Base-by-base conservation (phyloP, 768 basidiomycete species). In the Suillus placidus region DNA sequence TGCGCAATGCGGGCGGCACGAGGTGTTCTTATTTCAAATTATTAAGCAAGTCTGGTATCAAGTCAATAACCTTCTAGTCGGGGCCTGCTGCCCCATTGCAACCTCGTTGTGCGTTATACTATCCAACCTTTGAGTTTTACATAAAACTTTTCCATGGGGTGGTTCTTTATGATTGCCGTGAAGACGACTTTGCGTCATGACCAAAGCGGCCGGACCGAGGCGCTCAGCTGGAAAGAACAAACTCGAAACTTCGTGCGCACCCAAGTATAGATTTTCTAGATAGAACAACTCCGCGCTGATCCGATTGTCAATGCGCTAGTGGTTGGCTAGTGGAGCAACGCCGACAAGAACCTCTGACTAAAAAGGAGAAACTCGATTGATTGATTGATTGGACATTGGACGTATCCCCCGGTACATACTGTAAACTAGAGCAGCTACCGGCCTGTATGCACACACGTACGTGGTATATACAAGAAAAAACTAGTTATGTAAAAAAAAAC, bases 201-300 rank as follows among this genome's bases (percentile, higher is more conserved):
- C 20, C 43, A 43, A 43, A 43, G 43, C 20, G 20, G 20, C 16
- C 26, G n/a, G n/a, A n/a, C n/a, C 14, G 51, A 54, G 30, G 26
- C 14, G 26, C 7, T 8, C 14, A 51, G n/a, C 47, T 14, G 49
- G 49, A n/a, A n/a, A 16, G 14, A 14, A 8, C 49, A 10, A 23
- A 23, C 12, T 14, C 2, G 7, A 42, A 30, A 7, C 14, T 52
- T 54, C 16, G 16, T 54, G 30, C 30, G 16, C 4, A 54, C 52
- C 52, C 52, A 54, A 54, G 30, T 54, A 54, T 54, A 54, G 52
- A 55, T n/a, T 6, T 55, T 55, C 54, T 26, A 26, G 26, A 26
- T 55, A 35, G 54, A 35, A 34, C 6, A 13, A 12, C 32, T 55
- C 5, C 32, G 49, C 26, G 26, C 7, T 30, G 14, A 52, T 26